Conservation (phyloP, 495 filamentous ascomycete genomes). For the Podospora pseudocomata region DNA sequence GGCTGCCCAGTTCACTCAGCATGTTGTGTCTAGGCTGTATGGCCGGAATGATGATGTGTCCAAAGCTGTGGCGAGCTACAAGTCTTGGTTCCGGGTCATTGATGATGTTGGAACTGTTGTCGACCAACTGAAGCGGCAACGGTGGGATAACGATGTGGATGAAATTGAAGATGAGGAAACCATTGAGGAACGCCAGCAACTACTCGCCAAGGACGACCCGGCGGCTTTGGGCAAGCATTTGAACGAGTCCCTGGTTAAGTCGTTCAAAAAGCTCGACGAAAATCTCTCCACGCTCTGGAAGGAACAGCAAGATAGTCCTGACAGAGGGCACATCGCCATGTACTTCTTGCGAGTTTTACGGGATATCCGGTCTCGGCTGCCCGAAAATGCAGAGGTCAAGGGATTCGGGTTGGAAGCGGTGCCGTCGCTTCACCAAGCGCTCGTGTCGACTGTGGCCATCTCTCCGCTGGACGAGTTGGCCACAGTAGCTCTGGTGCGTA, state of each 20-base stretch:
- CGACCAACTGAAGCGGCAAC: slow-evolving; percentile 59
- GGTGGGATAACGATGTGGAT: slow-evolving; percentile 76
- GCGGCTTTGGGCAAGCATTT: slow-evolving; percentile 59
- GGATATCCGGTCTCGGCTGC: slow-evolving; percentile 65
- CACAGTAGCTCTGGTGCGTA: slow-evolving; percentile 35
- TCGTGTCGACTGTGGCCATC: slow-evolving; percentile 41
- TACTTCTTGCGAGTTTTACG: slow-evolving; percentile 75
- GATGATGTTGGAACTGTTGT: slow-evolving; percentile 58
- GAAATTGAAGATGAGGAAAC: slow-evolving; percentile 71
- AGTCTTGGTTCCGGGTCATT: slow-evolving; percentile 64
- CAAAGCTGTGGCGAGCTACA: slow-evolving; percentile 56
- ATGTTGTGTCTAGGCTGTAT: slow-evolving; percentile 47
- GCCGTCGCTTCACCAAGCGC: slow-evolving; percentile 54
- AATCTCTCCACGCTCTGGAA: slow-evolving; percentile 50
- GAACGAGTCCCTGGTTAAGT: slow-evolving; percentile 49
- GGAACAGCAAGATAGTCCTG: slow-evolving; percentile 37
- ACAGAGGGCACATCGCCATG: slow-evolving; percentile 55
- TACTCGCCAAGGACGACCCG: slow-evolving; percentile 72
- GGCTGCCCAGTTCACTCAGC: slow-evolving; percentile 42
- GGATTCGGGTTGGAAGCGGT: slow-evolving; percentile 50
- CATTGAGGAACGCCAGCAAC: slow-evolving; percentile 58
- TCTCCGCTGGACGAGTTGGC: slow-evolving; percentile 42
- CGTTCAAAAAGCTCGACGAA: slow-evolving; percentile 57
- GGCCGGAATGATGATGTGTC: slow-evolving; percentile 65
- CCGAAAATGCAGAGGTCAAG: slow-evolving; percentile 41